A percentile compares a stretch with the other conserved stretches of the same genome.
Evolutionary conservation across 2,329 filamentous ascomycete genomes (phyloP).

Genomic region (Paraconiothyrium brasiliense): DNA sequence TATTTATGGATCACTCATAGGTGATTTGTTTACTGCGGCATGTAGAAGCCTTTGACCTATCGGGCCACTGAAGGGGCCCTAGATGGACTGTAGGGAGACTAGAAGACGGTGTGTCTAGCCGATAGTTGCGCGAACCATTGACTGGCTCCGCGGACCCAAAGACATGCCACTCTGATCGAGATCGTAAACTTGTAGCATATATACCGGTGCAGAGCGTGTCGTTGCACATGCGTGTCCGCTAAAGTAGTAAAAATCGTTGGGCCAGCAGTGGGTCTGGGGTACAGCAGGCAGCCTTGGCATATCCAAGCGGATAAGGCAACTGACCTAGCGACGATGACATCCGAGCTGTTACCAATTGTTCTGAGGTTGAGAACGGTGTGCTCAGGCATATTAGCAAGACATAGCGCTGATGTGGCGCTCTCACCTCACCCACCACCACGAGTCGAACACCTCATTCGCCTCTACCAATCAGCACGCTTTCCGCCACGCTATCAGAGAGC

Average conservation of each 20-base stretch:
- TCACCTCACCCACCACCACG: constrained; percentile 10
- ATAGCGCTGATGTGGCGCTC: constrained; percentile 10
- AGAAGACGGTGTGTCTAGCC: too few species aligned
- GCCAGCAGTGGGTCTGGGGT: neutral
- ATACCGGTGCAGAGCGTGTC: neutral
- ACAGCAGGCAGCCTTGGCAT: neutral
- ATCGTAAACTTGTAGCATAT: neutral
- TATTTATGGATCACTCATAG: too few species aligned
- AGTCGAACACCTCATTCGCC: neutral
- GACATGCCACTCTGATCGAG: neutral
- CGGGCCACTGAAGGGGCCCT: too few species aligned
- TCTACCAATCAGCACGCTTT: neutral
- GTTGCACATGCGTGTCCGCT: neutral
- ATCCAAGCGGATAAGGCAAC: neutral
- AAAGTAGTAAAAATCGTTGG: neutral
- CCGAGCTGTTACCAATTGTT: neutral
- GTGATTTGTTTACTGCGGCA: too few species aligned
- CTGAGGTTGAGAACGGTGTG: neutral
- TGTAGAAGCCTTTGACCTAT: too few species aligned
- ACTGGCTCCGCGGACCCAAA: too few species aligned
- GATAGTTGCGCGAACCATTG: too few species aligned
- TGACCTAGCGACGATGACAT: neutral
- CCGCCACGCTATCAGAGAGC: neutral
- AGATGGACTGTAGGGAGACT: too few species aligned
- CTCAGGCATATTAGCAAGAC: neutral